Evolutionary conservation across 1,284 basidiomycete species (phyloP).

Genomic region (Erythrobasidium hasegawianum): DNA sequence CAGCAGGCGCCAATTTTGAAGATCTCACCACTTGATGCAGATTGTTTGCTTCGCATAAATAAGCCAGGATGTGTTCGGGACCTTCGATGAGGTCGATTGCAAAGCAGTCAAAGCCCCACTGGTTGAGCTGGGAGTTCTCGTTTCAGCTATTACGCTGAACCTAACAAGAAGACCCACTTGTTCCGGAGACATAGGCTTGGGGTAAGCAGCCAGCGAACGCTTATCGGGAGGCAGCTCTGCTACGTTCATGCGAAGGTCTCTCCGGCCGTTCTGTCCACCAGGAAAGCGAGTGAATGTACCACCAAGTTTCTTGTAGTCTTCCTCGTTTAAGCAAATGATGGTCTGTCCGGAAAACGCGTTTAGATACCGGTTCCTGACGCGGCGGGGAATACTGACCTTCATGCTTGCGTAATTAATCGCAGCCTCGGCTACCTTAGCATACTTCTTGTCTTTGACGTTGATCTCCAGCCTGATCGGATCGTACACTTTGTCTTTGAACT

Average conservation of each 20-base stretch:
- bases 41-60: slow-evolving; percentile 44
- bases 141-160: too few species aligned
- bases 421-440: slow-evolving; percentile 69
- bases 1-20: too few species aligned
- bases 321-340: slow-evolving; percentile 77
- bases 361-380: too few species aligned
- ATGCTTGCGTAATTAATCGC: slow-evolving; percentile 62
- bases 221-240: slow-evolving; percentile 41
- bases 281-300: slow-evolving; percentile 56
- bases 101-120: slow-evolving; percentile 73
- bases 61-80: slow-evolving; percentile 52
- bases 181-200: slow-evolving; percentile 58
- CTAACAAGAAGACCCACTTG: too few species aligned
- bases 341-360: slow-evolving; percentile 57
- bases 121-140: too few species aligned
- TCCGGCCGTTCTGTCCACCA: slow-evolving; percentile 52
- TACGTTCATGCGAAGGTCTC: slow-evolving; percentile 47
- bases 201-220: slow-evolving; percentile 34
- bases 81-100: slow-evolving; percentile 66
- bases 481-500: slow-evolving; percentile 73
- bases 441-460: slow-evolving; percentile 63
- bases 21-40: slow-evolving; percentile 46
- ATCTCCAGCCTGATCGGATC: slow-evolving; percentile 73
- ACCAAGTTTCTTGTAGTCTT: slow-evolving; percentile 71
- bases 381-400: slow-evolving; percentile 61